Evolutionary conservation across 2,329 filamentous ascomycete genomes (phyloP).

Genomic region (Fusarium circinatum): DNA sequence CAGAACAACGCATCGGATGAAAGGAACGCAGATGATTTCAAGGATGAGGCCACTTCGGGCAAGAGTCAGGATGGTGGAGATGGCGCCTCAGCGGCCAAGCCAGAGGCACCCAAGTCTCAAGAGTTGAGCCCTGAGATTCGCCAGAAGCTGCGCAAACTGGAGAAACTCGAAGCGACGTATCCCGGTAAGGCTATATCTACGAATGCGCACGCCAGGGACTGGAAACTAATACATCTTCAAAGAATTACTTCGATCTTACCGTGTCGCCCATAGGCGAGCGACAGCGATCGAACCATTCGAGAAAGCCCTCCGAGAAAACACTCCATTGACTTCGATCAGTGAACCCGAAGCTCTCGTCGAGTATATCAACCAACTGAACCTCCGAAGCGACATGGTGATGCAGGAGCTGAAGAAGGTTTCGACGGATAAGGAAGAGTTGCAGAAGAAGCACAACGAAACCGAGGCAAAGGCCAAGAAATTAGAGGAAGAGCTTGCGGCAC

Average conservation of each 20-base stretch:
- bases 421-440: slow-evolving; percentile 81
- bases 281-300: slow-evolving; percentile 94
- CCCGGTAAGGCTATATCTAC: slow-evolving; percentile 65
- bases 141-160: slow-evolving; percentile 82
- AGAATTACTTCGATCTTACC: slow-evolving; percentile 90
- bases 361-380: slow-evolving; percentile 86
- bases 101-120: slow-evolving; percentile 37
- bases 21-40: slow-evolving; percentile 7
- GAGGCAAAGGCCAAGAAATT: slow-evolving; percentile 71
- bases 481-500: slow-evolving; percentile 69
- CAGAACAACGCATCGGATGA: slow-evolving; percentile 36
- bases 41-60: slow-evolving; percentile 32
- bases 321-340: slow-evolving; percentile 86
- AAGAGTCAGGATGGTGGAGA: slow-evolving; percentile 35
- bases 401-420: slow-evolving; percentile 91
- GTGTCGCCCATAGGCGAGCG: slow-evolving; percentile 87
- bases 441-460: slow-evolving; percentile 77
- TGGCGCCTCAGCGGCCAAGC: slow-evolving; percentile 20
- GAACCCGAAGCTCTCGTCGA: slow-evolving; percentile 88
- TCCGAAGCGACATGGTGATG: slow-evolving; percentile 92
- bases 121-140: slow-evolving; percentile 81
- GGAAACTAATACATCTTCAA: slow-evolving; percentile 1
- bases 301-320: slow-evolving; percentile 88
- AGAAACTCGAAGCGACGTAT: slow-evolving; percentile 89
- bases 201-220: background rate